Conservation (phyloP, 495 filamentous ascomycete species). For the Letharia lupina region DNA sequence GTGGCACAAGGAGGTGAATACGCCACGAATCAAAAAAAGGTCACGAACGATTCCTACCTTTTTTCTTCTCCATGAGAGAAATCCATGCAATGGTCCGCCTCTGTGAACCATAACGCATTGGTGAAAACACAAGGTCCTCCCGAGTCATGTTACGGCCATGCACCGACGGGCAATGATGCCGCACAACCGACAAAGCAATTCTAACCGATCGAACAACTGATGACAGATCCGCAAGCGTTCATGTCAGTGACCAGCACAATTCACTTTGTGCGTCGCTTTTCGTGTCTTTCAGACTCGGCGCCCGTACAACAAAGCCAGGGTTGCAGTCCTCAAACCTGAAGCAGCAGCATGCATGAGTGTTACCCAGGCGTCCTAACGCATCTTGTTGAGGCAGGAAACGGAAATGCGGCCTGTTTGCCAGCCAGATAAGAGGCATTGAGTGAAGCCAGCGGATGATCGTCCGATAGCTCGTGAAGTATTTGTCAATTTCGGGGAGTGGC, state of each 20-base stretch:
- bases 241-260: not conserved
- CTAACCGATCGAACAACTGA: not conserved
- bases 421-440: not conserved
- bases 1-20: not conserved
- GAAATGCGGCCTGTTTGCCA: not conserved
- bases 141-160: not conserved
- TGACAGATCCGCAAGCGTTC: not conserved
- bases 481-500: not conserved
- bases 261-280: not conserved
- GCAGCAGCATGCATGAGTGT: not conserved
- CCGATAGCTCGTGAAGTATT: not conserved
- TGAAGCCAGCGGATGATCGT: not conserved
- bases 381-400: not conserved
- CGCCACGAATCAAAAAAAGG: not conserved
- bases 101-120: not conserved
- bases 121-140: not conserved
- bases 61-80: not conserved
- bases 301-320: not conserved
- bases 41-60: not conserved
- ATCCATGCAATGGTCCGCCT: not conserved
- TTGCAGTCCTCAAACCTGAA: not conserved
- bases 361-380: not conserved
- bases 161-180: not conserved
- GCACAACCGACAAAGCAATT: not conserved
- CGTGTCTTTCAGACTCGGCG: not conserved